Evolutionary conservation across 108 stramenopile species (phyloP).

Genomic region (Nannochloropsis granulata): DNA sequence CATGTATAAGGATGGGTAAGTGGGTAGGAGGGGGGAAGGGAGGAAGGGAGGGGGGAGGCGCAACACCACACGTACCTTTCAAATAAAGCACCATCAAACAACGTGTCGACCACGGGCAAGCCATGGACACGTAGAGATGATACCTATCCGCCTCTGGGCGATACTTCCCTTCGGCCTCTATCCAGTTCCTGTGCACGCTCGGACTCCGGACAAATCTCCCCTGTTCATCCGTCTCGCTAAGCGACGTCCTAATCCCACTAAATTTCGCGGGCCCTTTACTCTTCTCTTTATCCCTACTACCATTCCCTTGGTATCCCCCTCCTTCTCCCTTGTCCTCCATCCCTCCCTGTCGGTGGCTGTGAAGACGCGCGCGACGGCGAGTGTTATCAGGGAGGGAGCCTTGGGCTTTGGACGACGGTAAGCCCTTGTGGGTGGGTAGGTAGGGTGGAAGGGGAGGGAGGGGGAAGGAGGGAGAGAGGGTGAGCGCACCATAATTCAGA

Average conservation of each 20-base stretch:
- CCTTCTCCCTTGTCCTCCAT: not conserved
- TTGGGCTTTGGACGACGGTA: too few relatives aligned
- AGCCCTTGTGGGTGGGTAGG: too few relatives aligned
- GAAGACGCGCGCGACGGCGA: too few relatives aligned
- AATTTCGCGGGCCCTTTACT: not conserved
- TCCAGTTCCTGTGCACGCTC: constrained; percentile 1
- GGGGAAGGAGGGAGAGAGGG: too few relatives aligned
- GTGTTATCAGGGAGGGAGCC: too few relatives aligned
- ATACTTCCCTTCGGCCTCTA: not conserved
- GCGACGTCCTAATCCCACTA: not conserved
- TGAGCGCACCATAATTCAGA: too few relatives aligned
- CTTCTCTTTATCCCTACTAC: not conserved
- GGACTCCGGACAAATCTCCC: constrained; percentile 16
- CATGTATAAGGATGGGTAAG: not conserved
- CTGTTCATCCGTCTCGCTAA: constrained; percentile 4
- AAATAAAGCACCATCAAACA: constrained; percentile 59
- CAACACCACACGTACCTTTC: constrained; percentile 24
- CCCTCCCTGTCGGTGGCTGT: not conserved
- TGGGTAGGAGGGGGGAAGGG: not conserved
- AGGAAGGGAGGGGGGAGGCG: not conserved
- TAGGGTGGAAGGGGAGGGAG: too few relatives aligned
- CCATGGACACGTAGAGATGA: constrained; percentile 40
- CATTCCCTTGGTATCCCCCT: not conserved
- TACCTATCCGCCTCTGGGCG: constrained; percentile 39
- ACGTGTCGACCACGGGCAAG: constrained; percentile 58